Conservation (phyloP, 192 early-diverging fungal species). For the Backusella macrospora region DNA sequence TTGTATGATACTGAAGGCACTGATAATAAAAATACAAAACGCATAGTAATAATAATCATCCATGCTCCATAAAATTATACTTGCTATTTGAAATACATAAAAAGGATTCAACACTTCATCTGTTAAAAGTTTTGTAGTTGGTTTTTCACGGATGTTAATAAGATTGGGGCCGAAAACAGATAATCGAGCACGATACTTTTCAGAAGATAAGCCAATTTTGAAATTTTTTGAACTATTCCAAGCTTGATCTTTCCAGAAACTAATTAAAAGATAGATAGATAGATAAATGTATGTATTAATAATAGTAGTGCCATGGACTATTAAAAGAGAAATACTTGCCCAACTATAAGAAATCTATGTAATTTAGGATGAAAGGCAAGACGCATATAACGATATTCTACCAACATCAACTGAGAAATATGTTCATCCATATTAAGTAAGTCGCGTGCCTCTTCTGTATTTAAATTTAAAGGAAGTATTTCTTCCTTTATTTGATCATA, state of each 20-base stretch:
- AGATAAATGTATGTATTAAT: not conserved
- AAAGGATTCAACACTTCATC: constrained; percentile 83
- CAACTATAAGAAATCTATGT: constrained; percentile 47
- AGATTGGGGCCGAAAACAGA: constrained; percentile 73
- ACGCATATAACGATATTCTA: constrained; percentile 60
- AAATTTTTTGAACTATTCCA: constrained; percentile 48
- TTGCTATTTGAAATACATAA: constrained; percentile 81
- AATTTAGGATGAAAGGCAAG: constrained; percentile 54
- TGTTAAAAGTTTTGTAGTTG: constrained; percentile 58
- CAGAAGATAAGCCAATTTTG: constrained; percentile 55
- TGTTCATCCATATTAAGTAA: constrained; percentile 31
- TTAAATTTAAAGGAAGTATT: constrained; percentile 16
- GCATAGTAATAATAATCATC: constrained; percentile 98
- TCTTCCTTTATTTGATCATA: constrained; percentile 49
- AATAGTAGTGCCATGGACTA: not conserved
- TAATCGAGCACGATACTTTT: constrained; percentile 57
- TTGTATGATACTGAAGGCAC: constrained; percentile 71
- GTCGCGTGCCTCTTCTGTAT: constrained; percentile 19
- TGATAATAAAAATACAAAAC: constrained; percentile 87
- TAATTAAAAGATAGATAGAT: not conserved
- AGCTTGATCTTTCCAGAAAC: constrained; percentile 55
- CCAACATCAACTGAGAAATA: constrained; percentile 47
- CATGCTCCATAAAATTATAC: constrained; percentile 77
- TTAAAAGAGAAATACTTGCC: constrained; percentile 8
- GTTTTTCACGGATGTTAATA: constrained; percentile 74